Evolutionary conservation across 2,329 filamentous ascomycete species (phyloP), one percentile per base, ranked within the genome.

Genomic region (Tetracladium maxilliforme): DNA sequence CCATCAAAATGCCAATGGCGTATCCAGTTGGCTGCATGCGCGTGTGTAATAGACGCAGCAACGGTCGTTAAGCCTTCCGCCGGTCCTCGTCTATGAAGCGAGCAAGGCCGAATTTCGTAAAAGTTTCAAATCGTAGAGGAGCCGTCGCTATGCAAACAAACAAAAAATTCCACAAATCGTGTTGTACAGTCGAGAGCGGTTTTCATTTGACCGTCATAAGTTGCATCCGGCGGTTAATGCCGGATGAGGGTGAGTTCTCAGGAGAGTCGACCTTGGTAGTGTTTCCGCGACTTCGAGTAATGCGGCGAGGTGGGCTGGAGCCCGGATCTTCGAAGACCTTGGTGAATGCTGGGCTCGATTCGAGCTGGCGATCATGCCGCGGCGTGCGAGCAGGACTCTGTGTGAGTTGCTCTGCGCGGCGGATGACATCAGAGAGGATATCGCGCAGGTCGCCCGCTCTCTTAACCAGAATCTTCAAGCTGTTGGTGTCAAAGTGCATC

Each of bases 401-500:
- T 1, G 63, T 64, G 24, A 68, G 54, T 15, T 67, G 37, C 37
- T 77, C 70, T 19, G 60, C 64, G 25, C 57, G 58, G 23, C 70
- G 65, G 23, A 77, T 55, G 5, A 68, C 45, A 27, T 75, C 69
- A 1, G 69, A 69, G 13, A 77, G 48, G 4, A 55, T 52, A 34
- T 74, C 68, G 15, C 64, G 61, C 17, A 77, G 47, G 28, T 66
- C 63, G 15, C 64, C 60, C 2, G 71, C 71, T 30, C 69, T 58
- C 41, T 68, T 70, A 19, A 77, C 71, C 26, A 77, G 51, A 38
- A 70, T 66, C 37, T 68, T 70, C n/a, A 77, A 55, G 43, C 68
- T 76, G 33, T 73, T 74, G 5, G 71, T 76, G 40, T 75, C 71
- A 33, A 77, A 77, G 30, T 73, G 72, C 39, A 76, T 61, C 48